A percentile compares a stretch with the other conserved stretches of the same genome.
These are phyloP conservation scores for Ceratocystis ficicola DNA, from an alignment of 2,329 filamentous ascomycete species.

Conservation along the genomic window DNA sequence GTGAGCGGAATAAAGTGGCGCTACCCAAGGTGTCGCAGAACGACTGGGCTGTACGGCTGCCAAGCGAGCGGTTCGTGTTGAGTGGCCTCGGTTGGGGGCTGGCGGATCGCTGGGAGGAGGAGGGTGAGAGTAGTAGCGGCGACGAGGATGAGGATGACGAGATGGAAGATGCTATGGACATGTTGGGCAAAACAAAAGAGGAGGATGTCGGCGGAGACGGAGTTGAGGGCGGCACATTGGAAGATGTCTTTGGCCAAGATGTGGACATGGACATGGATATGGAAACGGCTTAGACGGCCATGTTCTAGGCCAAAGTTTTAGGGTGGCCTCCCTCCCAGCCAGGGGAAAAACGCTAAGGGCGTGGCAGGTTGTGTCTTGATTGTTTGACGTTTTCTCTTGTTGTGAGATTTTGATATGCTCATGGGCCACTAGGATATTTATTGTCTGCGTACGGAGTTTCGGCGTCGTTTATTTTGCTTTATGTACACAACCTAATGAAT, in stretches of 20 bases:
- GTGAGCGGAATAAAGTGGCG: slow-evolving; percentile 54
- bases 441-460: slow-evolving; percentile 17
- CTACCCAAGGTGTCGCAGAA: slow-evolving; percentile 51
- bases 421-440: neutral
- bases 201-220: slow-evolving; percentile 37
- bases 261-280: slow-evolving; percentile 42
- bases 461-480: slow-evolving; percentile 10
- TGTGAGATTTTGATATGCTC: slow-evolving; percentile 4
- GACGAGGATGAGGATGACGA: slow-evolving; percentile 34
- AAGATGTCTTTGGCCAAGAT: slow-evolving; percentile 44
- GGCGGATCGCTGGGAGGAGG: slow-evolving; percentile 45
- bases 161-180: slow-evolving; percentile 37
- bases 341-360: neutral
- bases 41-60: slow-evolving; percentile 56
- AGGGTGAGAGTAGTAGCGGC: slow-evolving; percentile 33
- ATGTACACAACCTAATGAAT: too few species aligned
- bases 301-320: neutral
- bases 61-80: slow-evolving; percentile 56
- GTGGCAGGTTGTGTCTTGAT: neutral
- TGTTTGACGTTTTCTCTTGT: slow-evolving; percentile 7
- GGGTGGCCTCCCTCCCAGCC: neutral
- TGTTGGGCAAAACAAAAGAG: slow-evolving; percentile 33
- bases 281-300: slow-evolving; percentile 5
- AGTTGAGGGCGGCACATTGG: slow-evolving; percentile 40
- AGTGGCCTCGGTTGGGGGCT: slow-evolving; percentile 55